A percentile compares a stretch with the other conserved stretches of the same genome.
Conservation (phyloP, 2,329 filamentous ascomycete species). For the Apiospora kogelbergensis region DNA sequence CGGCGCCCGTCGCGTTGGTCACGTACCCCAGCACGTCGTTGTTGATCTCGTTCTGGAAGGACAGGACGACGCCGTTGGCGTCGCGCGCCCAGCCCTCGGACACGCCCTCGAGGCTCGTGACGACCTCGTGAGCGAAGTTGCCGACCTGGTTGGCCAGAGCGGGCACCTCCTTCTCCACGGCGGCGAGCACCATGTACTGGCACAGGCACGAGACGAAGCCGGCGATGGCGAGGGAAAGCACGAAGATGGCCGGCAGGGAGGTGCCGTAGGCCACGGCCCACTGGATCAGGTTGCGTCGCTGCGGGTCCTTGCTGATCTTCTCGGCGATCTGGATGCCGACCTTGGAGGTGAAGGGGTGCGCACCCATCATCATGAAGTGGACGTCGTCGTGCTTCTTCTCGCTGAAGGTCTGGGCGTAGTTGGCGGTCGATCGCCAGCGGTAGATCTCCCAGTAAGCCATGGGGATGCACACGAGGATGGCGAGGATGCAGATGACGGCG, state of each 20-base stretch:
- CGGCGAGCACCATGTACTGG: slow-evolving; percentile 74
- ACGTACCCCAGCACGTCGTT: slow-evolving; percentile 85
- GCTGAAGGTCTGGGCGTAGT: slow-evolving; percentile 66
- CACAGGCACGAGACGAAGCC: slow-evolving; percentile 81
- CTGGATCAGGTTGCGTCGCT: slow-evolving; percentile 70
- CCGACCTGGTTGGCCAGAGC: slow-evolving; percentile 73
- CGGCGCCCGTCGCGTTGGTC: slow-evolving; percentile 73
- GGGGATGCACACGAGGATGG: slow-evolving; percentile 70
- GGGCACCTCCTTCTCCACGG: slow-evolving; percentile 74
- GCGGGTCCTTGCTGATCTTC: slow-evolving; percentile 33
- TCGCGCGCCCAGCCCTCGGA: slow-evolving; percentile 75
- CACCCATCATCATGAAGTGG: slow-evolving; percentile 86
- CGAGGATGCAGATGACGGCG: slow-evolving; percentile 69
- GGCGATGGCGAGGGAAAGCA: slow-evolving; percentile 78
- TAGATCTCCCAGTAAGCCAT: slow-evolving; percentile 82
- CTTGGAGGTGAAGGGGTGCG: slow-evolving; percentile 73
- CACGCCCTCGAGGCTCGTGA: slow-evolving; percentile 68
- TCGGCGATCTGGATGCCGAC: slow-evolving; percentile 69
- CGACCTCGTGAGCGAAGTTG: slow-evolving; percentile 76
- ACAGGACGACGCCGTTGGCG: slow-evolving; percentile 70
- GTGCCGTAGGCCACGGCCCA: slow-evolving; percentile 91
- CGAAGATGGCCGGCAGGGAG: slow-evolving; percentile 79
- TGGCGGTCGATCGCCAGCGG: slow-evolving; percentile 71
- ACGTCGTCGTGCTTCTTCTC: slow-evolving; percentile 72
- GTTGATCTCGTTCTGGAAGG: slow-evolving; percentile 78